phyloP scores from a whole-genome alignment of 2,329 filamentous ascomycete genomes.

The Corynespora cassiicola region DNA sequence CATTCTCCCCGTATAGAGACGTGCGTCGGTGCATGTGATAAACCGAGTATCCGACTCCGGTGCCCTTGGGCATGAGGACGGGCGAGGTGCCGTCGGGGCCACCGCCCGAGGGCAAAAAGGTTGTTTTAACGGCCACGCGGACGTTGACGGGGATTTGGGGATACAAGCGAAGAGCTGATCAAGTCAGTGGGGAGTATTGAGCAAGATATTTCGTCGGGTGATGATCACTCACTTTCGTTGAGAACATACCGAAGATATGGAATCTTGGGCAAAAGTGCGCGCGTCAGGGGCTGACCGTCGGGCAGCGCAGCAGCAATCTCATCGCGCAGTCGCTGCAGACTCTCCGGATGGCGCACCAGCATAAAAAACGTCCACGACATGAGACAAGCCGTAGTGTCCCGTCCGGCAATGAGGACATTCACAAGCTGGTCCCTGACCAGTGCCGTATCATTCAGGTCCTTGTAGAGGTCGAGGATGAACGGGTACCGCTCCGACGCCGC shows the following conservation, averaged over 20 bases:
- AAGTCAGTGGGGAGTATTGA: no score
- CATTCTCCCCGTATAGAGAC: constrained; percentile 33
- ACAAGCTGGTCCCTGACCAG: constrained; percentile 83
- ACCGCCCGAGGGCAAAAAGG: constrained; percentile 25
- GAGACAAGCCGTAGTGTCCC: constrained; percentile 81
- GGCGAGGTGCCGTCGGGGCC: constrained; percentile 23
- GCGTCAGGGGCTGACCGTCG: background rate
- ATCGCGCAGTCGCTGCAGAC: constrained; percentile 36
- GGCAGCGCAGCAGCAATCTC: constrained; percentile 22
- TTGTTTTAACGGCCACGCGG: constrained; percentile 20
- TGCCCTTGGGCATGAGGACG: constrained; percentile 23
- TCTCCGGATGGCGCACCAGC: constrained; percentile 36
- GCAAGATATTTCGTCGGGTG: no score
- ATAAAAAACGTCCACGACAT: constrained; percentile 79
- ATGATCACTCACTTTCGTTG: constrained; percentile 3
- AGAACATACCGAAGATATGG: background rate
- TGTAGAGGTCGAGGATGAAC: constrained; percentile 80
- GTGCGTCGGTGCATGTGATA: constrained; percentile 27
- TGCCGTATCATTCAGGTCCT: constrained; percentile 69
- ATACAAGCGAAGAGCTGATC: constrained; percentile 23
- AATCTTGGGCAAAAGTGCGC: background rate
- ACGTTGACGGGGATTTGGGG: constrained; percentile 22
- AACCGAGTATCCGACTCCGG: constrained; percentile 8
- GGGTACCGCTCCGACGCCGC: constrained; percentile 60
- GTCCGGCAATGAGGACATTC: constrained; percentile 78